phyloP scores from a whole-genome alignment of 2,329 filamentous ascomycete species.

The Coniochaeta ligniaria region DNA sequence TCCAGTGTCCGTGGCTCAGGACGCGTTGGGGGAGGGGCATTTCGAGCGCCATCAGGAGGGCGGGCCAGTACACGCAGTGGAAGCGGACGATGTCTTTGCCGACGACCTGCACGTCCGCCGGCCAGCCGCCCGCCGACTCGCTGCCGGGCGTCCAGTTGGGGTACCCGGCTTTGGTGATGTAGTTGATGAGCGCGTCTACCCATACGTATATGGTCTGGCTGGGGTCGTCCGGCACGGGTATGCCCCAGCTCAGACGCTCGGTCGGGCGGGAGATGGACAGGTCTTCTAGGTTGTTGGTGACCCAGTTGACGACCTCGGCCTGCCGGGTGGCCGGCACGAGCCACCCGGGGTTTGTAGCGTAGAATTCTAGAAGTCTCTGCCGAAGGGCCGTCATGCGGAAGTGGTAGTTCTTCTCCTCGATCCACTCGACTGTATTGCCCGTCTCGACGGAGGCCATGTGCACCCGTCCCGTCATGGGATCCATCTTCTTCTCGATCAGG shows the following conservation, averaged over 20 bases:
- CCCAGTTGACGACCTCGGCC: conserved; percentile 71
- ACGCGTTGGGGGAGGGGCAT: conserved; percentile 73
- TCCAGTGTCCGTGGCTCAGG: conserved; percentile 92
- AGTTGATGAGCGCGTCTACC: conserved; percentile 94
- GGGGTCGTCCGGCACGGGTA: conserved; percentile 76
- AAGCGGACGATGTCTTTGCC: conserved; percentile 97
- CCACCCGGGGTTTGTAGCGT: conserved; percentile 68
- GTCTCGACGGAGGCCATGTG: conserved; percentile 81
- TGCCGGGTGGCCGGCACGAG: conserved; percentile 67
- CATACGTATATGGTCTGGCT: conserved; percentile 95
- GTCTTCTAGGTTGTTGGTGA: conserved; percentile 72
- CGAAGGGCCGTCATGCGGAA: conserved; percentile 82
- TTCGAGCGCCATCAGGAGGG: conserved; percentile 82
- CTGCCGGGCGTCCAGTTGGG: conserved; percentile 62
- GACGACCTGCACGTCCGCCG: conserved; percentile 84
- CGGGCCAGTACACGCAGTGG: conserved; percentile 97
- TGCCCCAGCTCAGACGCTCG: conserved; percentile 76
- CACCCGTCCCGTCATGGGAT: conserved; percentile 74
- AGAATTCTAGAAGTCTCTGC: conserved; percentile 73
- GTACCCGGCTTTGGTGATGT: conserved; percentile 82
- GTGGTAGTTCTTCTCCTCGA: conserved; percentile 88
- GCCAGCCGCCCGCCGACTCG: conserved; percentile 66
- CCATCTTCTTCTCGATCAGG: conserved; percentile 64
- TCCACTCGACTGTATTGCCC: conserved; percentile 91
- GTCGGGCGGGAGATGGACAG: conserved; percentile 81